Evolutionary conservation across 495 filamentous ascomycete genomes (phyloP).

Genomic region (Penicillium riverlandense): DNA sequence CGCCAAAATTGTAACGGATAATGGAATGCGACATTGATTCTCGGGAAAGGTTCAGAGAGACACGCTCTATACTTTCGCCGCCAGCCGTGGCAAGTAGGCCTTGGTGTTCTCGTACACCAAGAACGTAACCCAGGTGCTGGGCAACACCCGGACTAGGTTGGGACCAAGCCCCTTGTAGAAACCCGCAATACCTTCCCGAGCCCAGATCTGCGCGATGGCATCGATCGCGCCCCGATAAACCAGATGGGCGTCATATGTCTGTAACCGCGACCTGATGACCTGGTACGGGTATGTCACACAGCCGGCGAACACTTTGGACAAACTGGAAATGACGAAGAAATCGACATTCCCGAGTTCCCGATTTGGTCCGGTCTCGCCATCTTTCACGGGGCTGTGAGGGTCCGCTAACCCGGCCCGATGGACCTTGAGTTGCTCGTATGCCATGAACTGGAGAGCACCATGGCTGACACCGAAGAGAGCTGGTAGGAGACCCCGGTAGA

Average conservation of each 20-base stretch:
- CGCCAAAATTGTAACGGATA: too few species aligned
- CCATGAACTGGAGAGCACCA: constrained; percentile 91
- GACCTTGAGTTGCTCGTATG: constrained; percentile 82
- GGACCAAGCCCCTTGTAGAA: constrained; percentile 93
- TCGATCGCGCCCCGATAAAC: constrained; percentile 64
- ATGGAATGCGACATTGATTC: too few species aligned
- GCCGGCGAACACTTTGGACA: constrained; percentile 83
- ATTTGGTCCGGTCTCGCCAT: constrained; percentile 2
- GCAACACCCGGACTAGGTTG: constrained; percentile 80
- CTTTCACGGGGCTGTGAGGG: neutral
- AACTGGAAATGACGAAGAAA: constrained; percentile 65
- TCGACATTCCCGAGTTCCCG: constrained; percentile 62
- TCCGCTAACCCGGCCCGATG: constrained; percentile 27
- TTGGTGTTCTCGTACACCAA: constrained; percentile 94
- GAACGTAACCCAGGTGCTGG: constrained; percentile 96
- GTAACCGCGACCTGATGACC: constrained; percentile 77
- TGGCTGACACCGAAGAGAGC: constrained; percentile 87
- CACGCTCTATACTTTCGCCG: neutral
- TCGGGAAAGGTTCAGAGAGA: too few species aligned
- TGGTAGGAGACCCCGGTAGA: constrained; percentile 78
- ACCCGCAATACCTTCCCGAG: constrained; percentile 67
- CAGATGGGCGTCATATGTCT: constrained; percentile 68
- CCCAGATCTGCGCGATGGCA: constrained; percentile 66
- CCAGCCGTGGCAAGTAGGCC: constrained; percentile 23
- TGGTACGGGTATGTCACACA: constrained; percentile 90